These are phyloP conservation scores for Talaromyces wortmannii DNA, from an alignment of 495 filamentous ascomycete species.

Conservation along the genomic window DNA sequence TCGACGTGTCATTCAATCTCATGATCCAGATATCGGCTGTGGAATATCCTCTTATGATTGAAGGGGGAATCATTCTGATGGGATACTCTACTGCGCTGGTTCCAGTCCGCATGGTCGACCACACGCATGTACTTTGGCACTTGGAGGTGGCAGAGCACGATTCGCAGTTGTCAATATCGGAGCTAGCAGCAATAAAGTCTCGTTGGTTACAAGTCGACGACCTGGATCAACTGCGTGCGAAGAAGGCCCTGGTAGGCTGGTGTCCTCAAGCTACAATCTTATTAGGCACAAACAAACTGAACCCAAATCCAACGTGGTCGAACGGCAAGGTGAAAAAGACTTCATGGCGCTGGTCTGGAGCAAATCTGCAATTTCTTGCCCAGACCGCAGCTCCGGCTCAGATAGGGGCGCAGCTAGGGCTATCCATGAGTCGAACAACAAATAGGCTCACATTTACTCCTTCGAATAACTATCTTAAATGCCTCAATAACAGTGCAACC, in stretches of 20 bases:
- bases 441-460: constrained; percentile 2
- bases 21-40: background rate
- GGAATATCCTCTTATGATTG: background rate
- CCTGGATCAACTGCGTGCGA: constrained; percentile 1
- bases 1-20: no score
- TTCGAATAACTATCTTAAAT: constrained; percentile 6
- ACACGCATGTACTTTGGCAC: background rate
- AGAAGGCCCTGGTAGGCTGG: constrained; percentile 7
- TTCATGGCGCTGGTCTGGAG: constrained; percentile 4
- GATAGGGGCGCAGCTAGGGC: background rate
- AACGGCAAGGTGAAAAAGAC: background rate
- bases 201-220: background rate
- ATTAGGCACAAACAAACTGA: background rate
- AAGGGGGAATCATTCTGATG: background rate
- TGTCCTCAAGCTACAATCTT: constrained; percentile 1
- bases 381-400: constrained; percentile 6
- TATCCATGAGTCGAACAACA: background rate
- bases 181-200: background rate
- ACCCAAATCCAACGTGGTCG: constrained; percentile 6
- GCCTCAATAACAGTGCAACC: background rate
- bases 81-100: background rate
- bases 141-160: background rate
- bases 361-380: constrained; percentile 5
- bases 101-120: background rate
- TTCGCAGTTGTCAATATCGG: background rate